Conservation (phyloP, 2,329 filamentous ascomycete genomes). For the Bipolaris oryzae region DNA sequence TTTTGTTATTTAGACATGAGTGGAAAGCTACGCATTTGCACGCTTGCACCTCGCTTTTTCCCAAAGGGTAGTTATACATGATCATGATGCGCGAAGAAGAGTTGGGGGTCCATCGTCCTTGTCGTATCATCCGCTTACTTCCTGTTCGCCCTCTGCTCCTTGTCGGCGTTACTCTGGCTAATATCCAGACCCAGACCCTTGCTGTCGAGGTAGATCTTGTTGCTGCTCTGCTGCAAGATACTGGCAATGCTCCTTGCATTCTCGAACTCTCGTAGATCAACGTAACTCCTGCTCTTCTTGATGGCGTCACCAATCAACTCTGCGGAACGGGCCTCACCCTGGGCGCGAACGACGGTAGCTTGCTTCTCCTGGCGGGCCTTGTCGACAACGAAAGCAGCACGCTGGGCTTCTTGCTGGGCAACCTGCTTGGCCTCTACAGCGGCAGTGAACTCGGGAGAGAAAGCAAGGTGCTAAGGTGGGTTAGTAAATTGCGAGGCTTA, state of each 20-base stretch:
- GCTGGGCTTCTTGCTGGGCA: conserved; percentile 88
- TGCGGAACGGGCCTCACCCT: conserved; percentile 97
- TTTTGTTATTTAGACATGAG: conserved; percentile 39
- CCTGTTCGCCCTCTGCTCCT: conserved; percentile 44
- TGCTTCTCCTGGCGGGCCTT: conserved; percentile 99
- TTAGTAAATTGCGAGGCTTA: conserved; percentile 26
- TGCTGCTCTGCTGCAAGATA: conserved; percentile 86
- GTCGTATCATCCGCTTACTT: conserved; percentile 15
- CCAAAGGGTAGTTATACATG: conserved; percentile 33
- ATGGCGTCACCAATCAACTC: conserved; percentile 98
- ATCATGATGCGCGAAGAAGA: conserved; percentile 10
- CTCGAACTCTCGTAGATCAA: conserved; percentile 97
- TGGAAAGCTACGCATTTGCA: conserved; percentile 38
- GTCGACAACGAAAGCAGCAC: conserved; percentile 96
- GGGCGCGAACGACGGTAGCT: conserved; percentile 95
- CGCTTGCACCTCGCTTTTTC: conserved; percentile 26
- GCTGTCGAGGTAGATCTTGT: conserved; percentile 91
- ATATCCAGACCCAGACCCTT: conserved; percentile 93
- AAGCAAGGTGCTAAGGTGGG: conserved; percentile 63
- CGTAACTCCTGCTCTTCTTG: conserved; percentile 98
- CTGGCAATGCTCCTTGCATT: conserved; percentile 89
- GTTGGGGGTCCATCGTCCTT: not conserved
- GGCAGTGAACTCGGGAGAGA: conserved; percentile 72
- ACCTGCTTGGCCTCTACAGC: conserved; percentile 74
- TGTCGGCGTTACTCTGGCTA: conserved; percentile 51